A percentile compares a stretch with the other conserved stretches of the same genome.
These are phyloP conservation scores for Ceratocystis eucalypticola DNA, from an alignment of 2,329 filamentous ascomycete species.

Conservation along the genomic window DNA sequence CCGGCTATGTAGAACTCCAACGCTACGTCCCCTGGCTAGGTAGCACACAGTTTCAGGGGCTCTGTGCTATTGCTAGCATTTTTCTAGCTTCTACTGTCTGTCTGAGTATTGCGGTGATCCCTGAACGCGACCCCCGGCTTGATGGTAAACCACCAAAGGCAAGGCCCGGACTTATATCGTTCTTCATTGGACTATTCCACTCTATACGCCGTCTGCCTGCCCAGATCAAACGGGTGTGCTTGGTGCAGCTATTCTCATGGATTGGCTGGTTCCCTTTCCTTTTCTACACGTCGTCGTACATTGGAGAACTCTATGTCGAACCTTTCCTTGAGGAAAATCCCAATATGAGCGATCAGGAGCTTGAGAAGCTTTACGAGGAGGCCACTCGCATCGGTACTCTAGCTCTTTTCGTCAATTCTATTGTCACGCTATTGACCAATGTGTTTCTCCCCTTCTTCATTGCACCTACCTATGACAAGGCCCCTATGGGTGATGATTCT, in stretches of 20 bases:
- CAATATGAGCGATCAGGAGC: slow-evolving; percentile 59
- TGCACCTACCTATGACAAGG: slow-evolving; percentile 56
- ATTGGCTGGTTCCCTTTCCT: slow-evolving; percentile 92
- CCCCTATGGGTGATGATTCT: neutral
- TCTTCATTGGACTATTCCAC: slow-evolving; percentile 65
- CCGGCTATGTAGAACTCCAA: slow-evolving; percentile 71
- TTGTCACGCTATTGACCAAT: slow-evolving; percentile 70
- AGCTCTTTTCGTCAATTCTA: slow-evolving; percentile 74
- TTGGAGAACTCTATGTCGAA: slow-evolving; percentile 84
- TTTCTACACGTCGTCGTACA: slow-evolving; percentile 89
- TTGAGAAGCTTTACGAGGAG: slow-evolving; percentile 68
- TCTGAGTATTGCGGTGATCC: slow-evolving; percentile 55
- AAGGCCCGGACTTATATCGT: slow-evolving; percentile 54
- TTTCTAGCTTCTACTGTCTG: slow-evolving; percentile 55
- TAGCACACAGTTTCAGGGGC: slow-evolving; percentile 79
- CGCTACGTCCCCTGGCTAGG: slow-evolving; percentile 66
- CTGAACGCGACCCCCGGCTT: slow-evolving; percentile 61
- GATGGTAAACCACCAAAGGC: slow-evolving; percentile 27
- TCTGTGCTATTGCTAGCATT: slow-evolving; percentile 73
- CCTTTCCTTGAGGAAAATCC: slow-evolving; percentile 66
- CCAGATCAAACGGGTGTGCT: slow-evolving; percentile 69
- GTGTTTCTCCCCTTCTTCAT: slow-evolving; percentile 77
- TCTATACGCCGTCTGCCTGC: slow-evolving; percentile 68
- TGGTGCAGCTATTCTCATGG: slow-evolving; percentile 78
- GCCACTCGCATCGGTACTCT: slow-evolving; percentile 81